A percentile compares a stretch with the other conserved stretches of the same genome.
phyloP scores from a whole-genome alignment of 2,329 filamentous ascomycete species.

The Alternaria arbusti region DNA sequence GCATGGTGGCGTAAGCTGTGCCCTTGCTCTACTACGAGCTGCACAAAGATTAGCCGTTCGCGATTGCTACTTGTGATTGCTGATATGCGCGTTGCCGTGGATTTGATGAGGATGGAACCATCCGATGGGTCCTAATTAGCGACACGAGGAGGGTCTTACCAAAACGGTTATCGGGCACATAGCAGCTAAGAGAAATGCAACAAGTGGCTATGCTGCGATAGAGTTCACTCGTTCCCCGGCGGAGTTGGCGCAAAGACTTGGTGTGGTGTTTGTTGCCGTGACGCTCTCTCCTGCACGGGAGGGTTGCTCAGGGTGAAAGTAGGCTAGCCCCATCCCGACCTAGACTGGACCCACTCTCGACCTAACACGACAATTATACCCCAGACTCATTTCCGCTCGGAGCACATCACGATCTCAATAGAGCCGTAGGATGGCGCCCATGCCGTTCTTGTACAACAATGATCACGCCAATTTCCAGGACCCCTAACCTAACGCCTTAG shows the following conservation, averaged over 20 bases:
- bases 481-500: slow-evolving; percentile 41
- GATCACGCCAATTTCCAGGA: slow-evolving; percentile 36
- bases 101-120: slow-evolving; percentile 5
- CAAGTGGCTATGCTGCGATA: not conserved
- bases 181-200: not conserved
- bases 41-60: slow-evolving; percentile 27
- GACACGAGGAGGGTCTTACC: not conserved
- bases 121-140: not conserved
- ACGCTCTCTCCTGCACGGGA: slow-evolving; percentile 6
- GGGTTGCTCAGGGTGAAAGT: slow-evolving; percentile 11
- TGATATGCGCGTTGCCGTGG: slow-evolving; percentile 9
- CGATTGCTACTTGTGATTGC: slow-evolving; percentile 14
- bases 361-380: slow-evolving; percentile 21
- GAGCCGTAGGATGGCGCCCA: slow-evolving; percentile 28
- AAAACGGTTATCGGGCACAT: not conserved
- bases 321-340: slow-evolving; percentile 3
- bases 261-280: slow-evolving; percentile 13
- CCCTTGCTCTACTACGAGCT: slow-evolving; percentile 22
- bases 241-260: slow-evolving; percentile 6
- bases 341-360: slow-evolving; percentile 1
- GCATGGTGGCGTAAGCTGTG: slow-evolving; percentile 21
- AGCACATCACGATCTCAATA: slow-evolving; percentile 33
- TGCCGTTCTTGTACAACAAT: slow-evolving; percentile 33
- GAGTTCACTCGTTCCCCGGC: not conserved
- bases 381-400: slow-evolving; percentile 42